phyloP scores from a whole-genome alignment of 805 yeast genomes.

The Sugiyamaella qingdaonensis region DNA sequence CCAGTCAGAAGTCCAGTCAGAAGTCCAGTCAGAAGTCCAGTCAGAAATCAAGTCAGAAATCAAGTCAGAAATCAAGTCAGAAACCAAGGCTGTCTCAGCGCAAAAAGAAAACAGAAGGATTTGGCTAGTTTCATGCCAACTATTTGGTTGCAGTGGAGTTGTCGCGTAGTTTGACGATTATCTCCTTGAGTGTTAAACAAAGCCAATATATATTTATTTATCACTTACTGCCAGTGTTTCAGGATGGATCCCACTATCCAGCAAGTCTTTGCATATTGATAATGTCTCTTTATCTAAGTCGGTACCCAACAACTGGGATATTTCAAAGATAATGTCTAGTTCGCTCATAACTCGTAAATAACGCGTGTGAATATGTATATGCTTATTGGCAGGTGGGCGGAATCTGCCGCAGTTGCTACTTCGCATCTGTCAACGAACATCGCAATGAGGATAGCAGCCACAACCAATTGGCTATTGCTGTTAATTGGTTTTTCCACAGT shows the following conservation, averaged over 20 bases:
- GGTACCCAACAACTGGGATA: slow-evolving; percentile 31
- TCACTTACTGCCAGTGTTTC: slow-evolving; percentile 28
- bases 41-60: too few species aligned
- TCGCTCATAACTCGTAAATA: not conserved
- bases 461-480: not conserved
- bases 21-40: not conserved
- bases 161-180: slow-evolving; percentile 2
- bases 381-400: too few species aligned
- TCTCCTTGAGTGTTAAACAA: slow-evolving; percentile 9
- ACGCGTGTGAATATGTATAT: too few species aligned
- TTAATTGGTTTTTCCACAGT: not conserved
- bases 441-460: not conserved
- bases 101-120: slow-evolving; percentile 11
- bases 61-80: not conserved
- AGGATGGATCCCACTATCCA: slow-evolving; percentile 33
- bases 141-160: not conserved
- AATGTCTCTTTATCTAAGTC: slow-evolving; percentile 26
- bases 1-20: not conserved
- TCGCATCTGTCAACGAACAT: too few species aligned
- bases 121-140: slow-evolving; percentile 2
- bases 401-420: too few species aligned
- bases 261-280: slow-evolving; percentile 23
- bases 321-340: slow-evolving; percentile 21
- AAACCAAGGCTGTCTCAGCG: not conserved
- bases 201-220: too few species aligned